A percentile compares a stretch with the other conserved stretches of the same genome.
These are phyloP conservation scores for Yamadazyma membranifaciens DNA, from an alignment of 1,139 yeast species.

Conservation along the genomic window DNA sequence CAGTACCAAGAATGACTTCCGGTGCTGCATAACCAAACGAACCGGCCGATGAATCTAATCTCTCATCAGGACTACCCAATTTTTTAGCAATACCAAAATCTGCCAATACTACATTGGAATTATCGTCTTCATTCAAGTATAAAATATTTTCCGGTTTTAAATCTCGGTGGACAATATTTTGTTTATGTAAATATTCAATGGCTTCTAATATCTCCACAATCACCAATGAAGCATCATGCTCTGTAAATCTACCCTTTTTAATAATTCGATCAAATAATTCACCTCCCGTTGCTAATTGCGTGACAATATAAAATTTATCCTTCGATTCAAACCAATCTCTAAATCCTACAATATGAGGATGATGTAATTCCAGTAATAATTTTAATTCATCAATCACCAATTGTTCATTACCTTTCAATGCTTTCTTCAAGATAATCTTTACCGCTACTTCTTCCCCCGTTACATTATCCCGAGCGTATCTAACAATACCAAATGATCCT, in stretches of 20 bases:
- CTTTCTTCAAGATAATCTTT: slow-evolving; percentile 79
- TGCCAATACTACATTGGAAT: slow-evolving; percentile 76
- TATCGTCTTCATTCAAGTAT: slow-evolving; percentile 49
- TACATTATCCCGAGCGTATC: slow-evolving; percentile 62
- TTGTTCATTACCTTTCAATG: slow-evolving; percentile 70
- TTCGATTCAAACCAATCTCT: slow-evolving; percentile 87
- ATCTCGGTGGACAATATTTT: slow-evolving; percentile 85
- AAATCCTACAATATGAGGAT: slow-evolving; percentile 81
- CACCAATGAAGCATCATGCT: slow-evolving; percentile 74
- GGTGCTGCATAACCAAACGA: slow-evolving; percentile 96
- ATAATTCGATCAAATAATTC: slow-evolving; percentile 85
- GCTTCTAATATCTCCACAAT: slow-evolving; percentile 73
- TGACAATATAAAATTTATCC: slow-evolving; percentile 73
- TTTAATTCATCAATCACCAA: slow-evolving; percentile 73
- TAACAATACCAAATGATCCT: slow-evolving; percentile 87
- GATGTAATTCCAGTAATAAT: slow-evolving; percentile 62
- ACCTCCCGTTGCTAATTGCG: slow-evolving; percentile 86
- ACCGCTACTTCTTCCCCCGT: slow-evolving; percentile 79
- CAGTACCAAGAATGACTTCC: slow-evolving; percentile 71
- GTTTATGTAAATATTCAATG: slow-evolving; percentile 65
- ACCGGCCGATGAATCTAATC: slow-evolving; percentile 78
- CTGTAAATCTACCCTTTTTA: slow-evolving; percentile 75
- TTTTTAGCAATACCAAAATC: slow-evolving; percentile 92
- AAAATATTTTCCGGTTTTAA: slow-evolving; percentile 87
- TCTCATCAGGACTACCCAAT: slow-evolving; percentile 57